These are phyloP conservation scores for Naganishia onofrii DNA, from an alignment of 768 basidiomycete species.

Conservation along the genomic window DNA sequence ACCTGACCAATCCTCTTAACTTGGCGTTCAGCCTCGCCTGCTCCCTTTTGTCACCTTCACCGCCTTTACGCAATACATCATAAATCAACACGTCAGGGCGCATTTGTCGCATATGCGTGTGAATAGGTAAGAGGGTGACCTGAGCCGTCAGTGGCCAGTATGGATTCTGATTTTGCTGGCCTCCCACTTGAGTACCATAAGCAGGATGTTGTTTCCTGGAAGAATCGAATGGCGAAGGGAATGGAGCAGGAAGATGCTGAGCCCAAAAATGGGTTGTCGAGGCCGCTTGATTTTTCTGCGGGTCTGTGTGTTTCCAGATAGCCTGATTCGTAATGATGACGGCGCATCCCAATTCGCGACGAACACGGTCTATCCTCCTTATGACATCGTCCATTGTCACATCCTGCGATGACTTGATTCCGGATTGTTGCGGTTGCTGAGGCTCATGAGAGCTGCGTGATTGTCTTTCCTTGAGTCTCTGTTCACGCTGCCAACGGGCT, in stretches of 20 bases:
- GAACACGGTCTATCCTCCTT: constrained; percentile 15
- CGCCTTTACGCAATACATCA: constrained; percentile 24
- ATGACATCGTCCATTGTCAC: constrained; percentile 29
- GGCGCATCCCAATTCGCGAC: constrained; percentile 27
- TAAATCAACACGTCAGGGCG: constrained; percentile 28
- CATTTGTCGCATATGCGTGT: constrained; percentile 14
- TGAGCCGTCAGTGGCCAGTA: constrained; percentile 31
- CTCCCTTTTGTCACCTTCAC: constrained; percentile 28
- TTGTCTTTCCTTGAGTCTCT: constrained; percentile 18
- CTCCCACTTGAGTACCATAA: background rate
- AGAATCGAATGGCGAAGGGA: constrained; percentile 25
- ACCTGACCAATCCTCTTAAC: constrained; percentile 22
- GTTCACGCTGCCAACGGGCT: constrained; percentile 24
- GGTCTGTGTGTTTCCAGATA: constrained; percentile 27
- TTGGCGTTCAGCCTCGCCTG: constrained; percentile 20
- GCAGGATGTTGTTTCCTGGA: background rate
- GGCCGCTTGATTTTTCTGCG: background rate
- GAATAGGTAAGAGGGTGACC: constrained; percentile 23
- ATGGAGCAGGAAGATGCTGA: constrained; percentile 29
- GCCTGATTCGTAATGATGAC: constrained; percentile 26
- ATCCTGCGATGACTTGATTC: constrained; percentile 13
- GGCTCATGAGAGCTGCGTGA: background rate
- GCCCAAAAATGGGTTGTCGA: constrained; percentile 22
- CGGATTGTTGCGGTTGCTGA: background rate
- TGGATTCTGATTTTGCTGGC: background rate